Conservation (phyloP, 2,329 filamentous ascomycete genomes). For the Xylaria sp. region DNA sequence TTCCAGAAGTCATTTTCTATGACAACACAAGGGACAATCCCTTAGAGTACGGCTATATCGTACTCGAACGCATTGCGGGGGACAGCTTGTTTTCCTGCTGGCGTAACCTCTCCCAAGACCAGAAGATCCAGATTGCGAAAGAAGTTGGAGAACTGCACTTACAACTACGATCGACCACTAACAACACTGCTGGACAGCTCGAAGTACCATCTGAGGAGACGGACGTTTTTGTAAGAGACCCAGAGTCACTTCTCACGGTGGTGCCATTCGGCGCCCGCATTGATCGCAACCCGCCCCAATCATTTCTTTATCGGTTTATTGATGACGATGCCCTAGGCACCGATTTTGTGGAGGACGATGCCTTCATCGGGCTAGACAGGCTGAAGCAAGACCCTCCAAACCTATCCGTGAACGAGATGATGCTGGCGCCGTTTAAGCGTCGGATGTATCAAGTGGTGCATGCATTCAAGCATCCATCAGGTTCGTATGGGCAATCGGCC, state of each 20-base stretch:
- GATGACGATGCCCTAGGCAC: too few species aligned
- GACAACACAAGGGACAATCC: conserved; percentile 10
- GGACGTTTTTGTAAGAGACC: not conserved
- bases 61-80: conserved; percentile 8
- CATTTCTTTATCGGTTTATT: too few species aligned
- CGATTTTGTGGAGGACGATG: not conserved
- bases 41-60: conserved; percentile 1
- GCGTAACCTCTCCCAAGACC: conserved; percentile 1
- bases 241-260: too few species aligned
- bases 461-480: too few species aligned
- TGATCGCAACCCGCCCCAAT: not conserved
- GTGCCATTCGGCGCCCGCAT: not conserved
- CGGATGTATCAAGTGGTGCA: conserved; percentile 8
- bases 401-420: conserved; percentile 5
- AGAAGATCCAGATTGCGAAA: conserved; percentile 9
- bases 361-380: not conserved
- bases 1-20: conserved; percentile 12
- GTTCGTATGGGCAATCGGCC: too few species aligned
- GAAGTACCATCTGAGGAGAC: not conserved
- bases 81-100: not conserved
- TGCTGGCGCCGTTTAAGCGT: conserved; percentile 6
- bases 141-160: conserved; percentile 2
- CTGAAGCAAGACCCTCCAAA: conserved; percentile 1
- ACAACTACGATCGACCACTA: conserved; percentile 6
- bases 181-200: conserved; percentile 1